A percentile compares a stretch with the other conserved stretches of the same genome.
Conservation (phyloP, 2,329 filamentous ascomycete species). For the Tolypocladium pustulatum region DNA sequence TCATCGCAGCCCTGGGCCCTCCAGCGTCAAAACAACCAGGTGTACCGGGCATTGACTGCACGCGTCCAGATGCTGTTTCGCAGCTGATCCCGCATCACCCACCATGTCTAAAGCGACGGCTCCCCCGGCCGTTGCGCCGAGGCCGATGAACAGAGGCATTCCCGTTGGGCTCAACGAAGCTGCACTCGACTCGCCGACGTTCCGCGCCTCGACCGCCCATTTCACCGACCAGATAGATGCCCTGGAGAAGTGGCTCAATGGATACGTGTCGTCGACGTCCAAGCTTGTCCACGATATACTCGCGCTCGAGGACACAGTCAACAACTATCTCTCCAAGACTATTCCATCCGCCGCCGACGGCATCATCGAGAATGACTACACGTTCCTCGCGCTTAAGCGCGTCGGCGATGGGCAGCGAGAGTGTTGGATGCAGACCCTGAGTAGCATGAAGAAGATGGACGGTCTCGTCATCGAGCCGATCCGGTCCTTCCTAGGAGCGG, state of each 20-base stretch:
- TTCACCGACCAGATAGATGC: constrained; percentile 87
- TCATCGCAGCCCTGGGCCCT: background rate
- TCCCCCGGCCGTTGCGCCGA: constrained; percentile 8
- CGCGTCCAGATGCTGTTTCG: constrained; percentile 1
- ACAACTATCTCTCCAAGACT: constrained; percentile 63
- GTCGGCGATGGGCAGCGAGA: constrained; percentile 80
- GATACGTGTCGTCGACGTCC: constrained; percentile 41
- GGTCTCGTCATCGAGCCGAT: constrained; percentile 71
- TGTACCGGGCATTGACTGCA: background rate
- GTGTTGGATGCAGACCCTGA: constrained; percentile 71
- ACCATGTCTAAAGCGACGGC: constrained; percentile 11
- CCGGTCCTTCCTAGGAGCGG: constrained; percentile 62
- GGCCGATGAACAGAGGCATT: constrained; percentile 28
- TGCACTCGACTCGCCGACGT: constrained; percentile 90
- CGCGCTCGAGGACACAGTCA: constrained; percentile 69
- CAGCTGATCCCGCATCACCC: background rate
- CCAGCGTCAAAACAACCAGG: background rate
- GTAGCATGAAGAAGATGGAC: constrained; percentile 69
- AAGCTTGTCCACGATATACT: constrained; percentile 53
- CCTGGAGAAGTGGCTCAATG: constrained; percentile 83
- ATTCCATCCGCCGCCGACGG: constrained; percentile 73
- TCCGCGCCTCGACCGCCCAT: constrained; percentile 76
- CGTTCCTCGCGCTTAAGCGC: constrained; percentile 72
- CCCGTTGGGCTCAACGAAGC: constrained; percentile 90
- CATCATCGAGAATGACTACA: constrained; percentile 91